phyloP scores from a whole-genome alignment of 805 yeast species.

The Priceomyces melissophilus region DNA sequence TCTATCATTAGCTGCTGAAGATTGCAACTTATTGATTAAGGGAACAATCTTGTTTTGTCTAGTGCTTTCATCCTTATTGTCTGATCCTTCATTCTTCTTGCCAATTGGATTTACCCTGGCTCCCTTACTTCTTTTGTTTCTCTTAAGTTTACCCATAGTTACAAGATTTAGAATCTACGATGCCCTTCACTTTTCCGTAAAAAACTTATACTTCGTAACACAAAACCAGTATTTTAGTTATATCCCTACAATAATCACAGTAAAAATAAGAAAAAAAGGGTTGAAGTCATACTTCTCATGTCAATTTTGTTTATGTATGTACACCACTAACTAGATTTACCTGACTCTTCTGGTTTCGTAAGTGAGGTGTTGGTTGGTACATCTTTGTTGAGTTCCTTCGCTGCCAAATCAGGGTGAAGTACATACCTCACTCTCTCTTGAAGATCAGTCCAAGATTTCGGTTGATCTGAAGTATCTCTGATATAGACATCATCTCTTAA shows the following conservation, averaged over 20 bases:
- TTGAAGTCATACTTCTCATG: too few relatives aligned
- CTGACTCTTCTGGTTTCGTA: too few relatives aligned
- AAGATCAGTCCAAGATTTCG: constrained; percentile 38
- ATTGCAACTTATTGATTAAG: constrained; percentile 58
- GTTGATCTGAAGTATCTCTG: constrained; percentile 41
- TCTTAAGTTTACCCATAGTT: constrained; percentile 73
- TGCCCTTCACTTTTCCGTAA: too few relatives aligned
- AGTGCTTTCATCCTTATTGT: constrained; percentile 43
- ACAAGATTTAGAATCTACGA: not conserved
- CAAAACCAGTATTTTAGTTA: too few relatives aligned
- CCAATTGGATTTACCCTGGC: constrained; percentile 36
- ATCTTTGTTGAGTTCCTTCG: too few relatives aligned
- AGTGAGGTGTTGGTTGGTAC: too few relatives aligned
- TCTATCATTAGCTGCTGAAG: constrained; percentile 66
- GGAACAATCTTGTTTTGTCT: constrained; percentile 63
- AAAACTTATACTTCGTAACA: too few relatives aligned
- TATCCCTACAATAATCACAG: too few relatives aligned
- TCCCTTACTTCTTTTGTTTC: constrained; percentile 41
- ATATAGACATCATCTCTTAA: constrained; percentile 58
- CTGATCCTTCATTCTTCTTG: constrained; percentile 12
- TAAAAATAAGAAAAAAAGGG: too few relatives aligned
- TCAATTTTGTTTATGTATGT: too few relatives aligned
- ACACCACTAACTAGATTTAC: too few relatives aligned
- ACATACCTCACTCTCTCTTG: constrained; percentile 27
- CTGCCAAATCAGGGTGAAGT: constrained; percentile 25